phyloP scores from a whole-genome alignment of 164 flowering plant species.

The Vitis cinerea region DNA sequence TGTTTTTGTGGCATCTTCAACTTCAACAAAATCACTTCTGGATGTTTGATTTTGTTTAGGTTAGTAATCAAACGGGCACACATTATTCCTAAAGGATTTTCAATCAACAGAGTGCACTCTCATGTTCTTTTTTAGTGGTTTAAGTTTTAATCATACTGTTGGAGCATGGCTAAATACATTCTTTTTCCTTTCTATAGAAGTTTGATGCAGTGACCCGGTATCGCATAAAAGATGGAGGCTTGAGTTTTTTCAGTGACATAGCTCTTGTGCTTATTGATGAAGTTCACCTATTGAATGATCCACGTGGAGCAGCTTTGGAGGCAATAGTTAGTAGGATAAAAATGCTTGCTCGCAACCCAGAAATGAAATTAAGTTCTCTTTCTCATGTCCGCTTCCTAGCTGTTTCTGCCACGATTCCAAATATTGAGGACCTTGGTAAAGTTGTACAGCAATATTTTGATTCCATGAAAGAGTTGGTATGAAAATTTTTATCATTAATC shows the following conservation, averaged over 20 bases:
- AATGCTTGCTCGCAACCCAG: constrained; percentile 72
- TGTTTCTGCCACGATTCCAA: constrained; percentile 97
- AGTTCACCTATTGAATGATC: constrained; percentile 94
- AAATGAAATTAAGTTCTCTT: constrained; percentile 70
- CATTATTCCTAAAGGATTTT: no score
- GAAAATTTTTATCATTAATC: not conserved
- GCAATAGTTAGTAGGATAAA: constrained; percentile 93
- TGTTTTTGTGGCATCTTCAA: not conserved
- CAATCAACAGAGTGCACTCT: not conserved
- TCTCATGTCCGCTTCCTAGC: constrained; percentile 77
- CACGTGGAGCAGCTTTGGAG: constrained; percentile 93
- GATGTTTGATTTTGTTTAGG: not conserved
- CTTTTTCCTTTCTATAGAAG: constrained; percentile 47
- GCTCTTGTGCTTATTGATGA: constrained; percentile 97
- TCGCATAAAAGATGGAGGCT: constrained; percentile 84
- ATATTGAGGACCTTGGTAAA: constrained; percentile 88
- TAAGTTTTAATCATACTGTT: not conserved
- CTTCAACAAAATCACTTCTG: not conserved
- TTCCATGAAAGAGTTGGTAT: not conserved
- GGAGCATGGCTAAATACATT: constrained; percentile 9
- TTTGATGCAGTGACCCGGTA: constrained; percentile 94
- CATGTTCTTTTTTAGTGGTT: not conserved
- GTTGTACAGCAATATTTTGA: not conserved
- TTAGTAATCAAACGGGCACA: not conserved
- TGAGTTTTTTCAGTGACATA: constrained; percentile 94